Evolutionary conservation across 2,329 filamentous ascomycete genomes (phyloP).

Genomic region (Penicillium sp.): DNA sequence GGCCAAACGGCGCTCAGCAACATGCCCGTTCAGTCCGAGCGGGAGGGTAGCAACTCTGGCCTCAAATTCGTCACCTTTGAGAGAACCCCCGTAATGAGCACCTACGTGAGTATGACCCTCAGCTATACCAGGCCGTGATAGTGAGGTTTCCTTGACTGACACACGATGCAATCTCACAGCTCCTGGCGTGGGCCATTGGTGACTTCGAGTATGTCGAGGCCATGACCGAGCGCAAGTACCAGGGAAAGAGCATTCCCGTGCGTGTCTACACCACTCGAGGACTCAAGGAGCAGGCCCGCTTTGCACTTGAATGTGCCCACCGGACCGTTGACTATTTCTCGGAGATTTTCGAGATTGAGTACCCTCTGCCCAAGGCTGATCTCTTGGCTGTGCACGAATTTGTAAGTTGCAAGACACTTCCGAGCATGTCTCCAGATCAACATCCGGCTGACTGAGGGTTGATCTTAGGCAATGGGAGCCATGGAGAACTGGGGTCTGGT

Average conservation of each 20-base stretch:
- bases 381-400: conserved; percentile 92
- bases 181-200: conserved; percentile 90
- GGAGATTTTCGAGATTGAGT: conserved; percentile 88
- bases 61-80: conserved; percentile 75
- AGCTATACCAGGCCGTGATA: background rate
- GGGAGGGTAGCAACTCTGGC: conserved; percentile 67
- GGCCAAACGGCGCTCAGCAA: conserved; percentile 90
- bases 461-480: conserved; percentile 60
- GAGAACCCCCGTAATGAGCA: conserved; percentile 86
- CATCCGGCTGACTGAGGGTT: conserved; percentile 45
- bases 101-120: conserved; percentile 57
- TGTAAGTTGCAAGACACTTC: conserved; percentile 53
- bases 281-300: conserved; percentile 88
- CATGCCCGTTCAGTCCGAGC: conserved; percentile 82
- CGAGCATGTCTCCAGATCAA: background rate
- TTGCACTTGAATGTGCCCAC: conserved; percentile 87
- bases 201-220: conserved; percentile 97
- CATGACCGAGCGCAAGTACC: conserved; percentile 85
- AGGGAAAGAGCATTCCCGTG: conserved; percentile 87
- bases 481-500: conserved; percentile 98
- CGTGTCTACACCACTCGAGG: conserved; percentile 94
- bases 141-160: conserved; percentile 52
- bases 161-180: conserved; percentile 54
- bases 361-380: conserved; percentile 89
- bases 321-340: conserved; percentile 97